phyloP scores from a whole-genome alignment of 2,329 filamentous ascomycete genomes.

The Ophiobolus disseminans region DNA sequence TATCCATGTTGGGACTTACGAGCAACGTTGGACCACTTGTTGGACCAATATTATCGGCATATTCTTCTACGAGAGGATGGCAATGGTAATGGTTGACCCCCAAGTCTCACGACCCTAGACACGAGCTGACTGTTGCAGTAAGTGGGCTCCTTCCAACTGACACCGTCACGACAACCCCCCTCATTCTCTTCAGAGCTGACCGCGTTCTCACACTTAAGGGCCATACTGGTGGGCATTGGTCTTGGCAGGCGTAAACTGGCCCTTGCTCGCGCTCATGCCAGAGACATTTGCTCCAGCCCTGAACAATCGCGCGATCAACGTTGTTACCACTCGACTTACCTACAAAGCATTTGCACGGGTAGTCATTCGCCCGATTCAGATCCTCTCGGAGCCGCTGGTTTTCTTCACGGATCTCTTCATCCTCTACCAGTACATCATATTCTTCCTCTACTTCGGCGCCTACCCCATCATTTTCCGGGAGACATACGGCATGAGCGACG shows the following conservation, averaged over 20 bases:
- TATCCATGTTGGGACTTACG: slow-evolving; percentile 1
- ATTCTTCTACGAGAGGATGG: not conserved
- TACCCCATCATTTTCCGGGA: not conserved
- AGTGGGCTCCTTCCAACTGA: too few species aligned
- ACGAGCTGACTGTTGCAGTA: not conserved
- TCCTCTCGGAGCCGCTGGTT: not conserved
- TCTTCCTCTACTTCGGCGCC: slow-evolving; percentile 1
- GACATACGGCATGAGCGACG: slow-evolving; percentile 1
- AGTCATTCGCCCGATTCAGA: not conserved
- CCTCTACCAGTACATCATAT: slow-evolving; percentile 1
- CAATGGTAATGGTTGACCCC: not conserved
- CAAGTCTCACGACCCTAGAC: not conserved
- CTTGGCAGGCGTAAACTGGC: not conserved
- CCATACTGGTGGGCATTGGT: slow-evolving; percentile 2
- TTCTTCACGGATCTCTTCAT: slow-evolving; percentile 1
- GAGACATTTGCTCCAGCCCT: slow-evolving; percentile 2
- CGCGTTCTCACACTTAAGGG: too few species aligned
- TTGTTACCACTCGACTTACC: not conserved
- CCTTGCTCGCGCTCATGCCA: not conserved
- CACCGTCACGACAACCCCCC: too few species aligned
- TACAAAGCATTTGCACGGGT: not conserved
- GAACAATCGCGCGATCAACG: not conserved
- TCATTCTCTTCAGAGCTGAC: too few species aligned
- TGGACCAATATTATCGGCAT: not conserved
- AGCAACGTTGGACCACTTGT: not conserved